These are phyloP conservation scores for Eimeria acervulina DNA, from an alignment of 169 alveolate species.

Conservation along the genomic window DNA sequence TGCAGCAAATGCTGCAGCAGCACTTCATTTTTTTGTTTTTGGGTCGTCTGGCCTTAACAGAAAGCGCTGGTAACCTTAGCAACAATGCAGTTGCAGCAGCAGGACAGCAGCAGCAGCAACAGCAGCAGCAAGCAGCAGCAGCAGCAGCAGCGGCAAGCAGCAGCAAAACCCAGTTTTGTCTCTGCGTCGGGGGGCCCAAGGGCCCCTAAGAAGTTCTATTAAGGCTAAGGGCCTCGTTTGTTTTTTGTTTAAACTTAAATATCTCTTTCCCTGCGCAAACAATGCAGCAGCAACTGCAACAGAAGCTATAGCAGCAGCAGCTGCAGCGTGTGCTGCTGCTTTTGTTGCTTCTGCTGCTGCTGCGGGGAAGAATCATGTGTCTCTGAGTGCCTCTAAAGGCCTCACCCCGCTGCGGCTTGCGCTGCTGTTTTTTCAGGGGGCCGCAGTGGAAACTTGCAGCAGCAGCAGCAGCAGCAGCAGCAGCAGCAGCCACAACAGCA, in stretches of 20 bases:
- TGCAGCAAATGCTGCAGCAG: not conserved
- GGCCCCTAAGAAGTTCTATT: not conserved
- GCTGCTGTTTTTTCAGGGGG: not conserved
- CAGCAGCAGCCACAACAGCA: too few species aligned
- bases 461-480: conserved; percentile 9
- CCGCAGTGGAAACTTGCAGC: not conserved
- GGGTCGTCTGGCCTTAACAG: conserved; percentile 9
- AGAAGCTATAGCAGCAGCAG: not conserved
- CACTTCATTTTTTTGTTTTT: not conserved
- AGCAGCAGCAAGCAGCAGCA: conserved; percentile 35
- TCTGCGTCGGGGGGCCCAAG: not conserved
- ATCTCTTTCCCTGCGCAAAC: too few species aligned
- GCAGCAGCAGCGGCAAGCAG: conserved; percentile 33
- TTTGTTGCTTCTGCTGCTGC: not conserved
- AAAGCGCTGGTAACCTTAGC: not conserved
- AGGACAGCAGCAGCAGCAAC: not conserved
- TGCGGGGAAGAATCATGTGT: not conserved
- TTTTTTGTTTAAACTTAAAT: too few species aligned
- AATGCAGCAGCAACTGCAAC: not conserved
- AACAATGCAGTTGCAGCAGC: not conserved
- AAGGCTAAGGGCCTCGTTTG: too few species aligned
- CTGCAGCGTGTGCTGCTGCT: not conserved
- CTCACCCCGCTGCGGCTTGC: conserved; percentile 4
- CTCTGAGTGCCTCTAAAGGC: not conserved
- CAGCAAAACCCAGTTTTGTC: not conserved